Percentiles rank a stretch among this genome's conserved stretches.
Evolutionary conservation across 1,284 basidiomycete genomes (phyloP).

Genomic region (Ustilago vetiveriae): DNA sequence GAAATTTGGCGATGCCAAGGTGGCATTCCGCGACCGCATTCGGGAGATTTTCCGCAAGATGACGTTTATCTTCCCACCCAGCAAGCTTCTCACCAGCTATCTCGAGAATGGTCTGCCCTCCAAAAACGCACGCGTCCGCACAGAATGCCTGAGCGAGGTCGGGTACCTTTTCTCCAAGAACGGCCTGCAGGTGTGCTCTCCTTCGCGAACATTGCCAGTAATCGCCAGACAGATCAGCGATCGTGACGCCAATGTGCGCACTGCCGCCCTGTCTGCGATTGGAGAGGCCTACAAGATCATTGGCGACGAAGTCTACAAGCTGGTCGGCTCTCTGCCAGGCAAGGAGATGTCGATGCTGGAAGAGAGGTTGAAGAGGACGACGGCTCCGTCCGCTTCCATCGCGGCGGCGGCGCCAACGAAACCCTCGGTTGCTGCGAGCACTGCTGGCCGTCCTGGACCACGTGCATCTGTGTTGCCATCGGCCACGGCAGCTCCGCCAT

Average conservation of each 20-base stretch:
- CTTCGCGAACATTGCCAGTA: constrained; percentile 78
- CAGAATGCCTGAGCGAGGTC: constrained; percentile 84
- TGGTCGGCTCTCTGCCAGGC: constrained; percentile 79
- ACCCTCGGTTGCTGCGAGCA: constrained; percentile 10
- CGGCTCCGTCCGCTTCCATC: constrained; percentile 58
- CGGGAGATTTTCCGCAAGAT: constrained; percentile 69
- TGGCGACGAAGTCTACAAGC: constrained; percentile 84
- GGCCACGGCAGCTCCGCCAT: constrained; percentile 19
- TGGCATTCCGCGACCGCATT: constrained; percentile 68
- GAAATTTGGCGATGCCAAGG: constrained; percentile 75
- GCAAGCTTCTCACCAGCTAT: constrained; percentile 79
- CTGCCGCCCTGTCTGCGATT: constrained; percentile 79
- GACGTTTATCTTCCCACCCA: constrained; percentile 77
- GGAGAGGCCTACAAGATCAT: constrained; percentile 85
- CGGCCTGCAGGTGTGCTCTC: constrained; percentile 79
- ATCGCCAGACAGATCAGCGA: constrained; percentile 86
- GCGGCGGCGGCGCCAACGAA: constrained; percentile 8
- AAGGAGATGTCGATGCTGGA: constrained; percentile 92
- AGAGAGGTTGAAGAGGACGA: constrained; percentile 83
- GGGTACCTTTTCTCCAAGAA: constrained; percentile 80
- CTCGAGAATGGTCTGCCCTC: constrained; percentile 75
- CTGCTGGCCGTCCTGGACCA: constrained; percentile 11
- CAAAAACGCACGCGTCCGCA: constrained; percentile 88
- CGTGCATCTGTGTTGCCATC: constrained; percentile 30
- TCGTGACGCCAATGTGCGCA: constrained; percentile 84